Base-by-base conservation (phyloP, 805 yeast species). In the Myxozyma melibiosi region DNA sequence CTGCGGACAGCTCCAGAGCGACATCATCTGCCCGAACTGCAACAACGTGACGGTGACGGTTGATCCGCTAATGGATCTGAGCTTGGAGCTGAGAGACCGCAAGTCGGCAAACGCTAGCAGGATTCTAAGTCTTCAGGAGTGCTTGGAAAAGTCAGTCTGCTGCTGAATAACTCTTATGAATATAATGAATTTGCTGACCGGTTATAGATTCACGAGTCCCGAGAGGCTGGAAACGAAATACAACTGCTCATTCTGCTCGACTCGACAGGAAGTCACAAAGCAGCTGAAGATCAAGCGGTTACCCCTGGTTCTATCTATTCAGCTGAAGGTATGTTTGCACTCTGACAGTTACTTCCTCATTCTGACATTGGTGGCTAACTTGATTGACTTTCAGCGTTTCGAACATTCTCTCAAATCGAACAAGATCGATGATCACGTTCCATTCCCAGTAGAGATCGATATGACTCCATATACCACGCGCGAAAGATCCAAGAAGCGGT, bases 41-140 rank as follows among this genome's bases (percentile, higher is more conserved):
- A 75, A 78, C 3, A 76, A 80, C 28, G 76, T 80, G 25, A 84
- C 88, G n/a, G 76, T 74, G 34, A 88, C 94, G 0, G 76, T 84
- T 28, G 99, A 94, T 70, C 97, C 97, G 3, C 83, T 88, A 77
- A 79, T 94, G 73, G 99, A 94, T 70, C 72, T 94, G 27, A 88
- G 96, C 2, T 76, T 94, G 57, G 64, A 60, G 24, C 20, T 60
- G 25, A 51, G 59, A 14, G 64, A 60, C 37, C 52, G 62, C 16
- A 51, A 30, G 25, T 14, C 40, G 2, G 33, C 58, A 62, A 59
- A 33, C n/a, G 30, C 47, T 20, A 49, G 65, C 4, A 27, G 42
- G 16, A 42, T 43, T 18, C 30, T 62, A 44, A 51, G 50, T 34
- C 72, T 75, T 40, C 73, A 75, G 48, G 64, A 55, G 39, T 64